These are phyloP conservation scores for Thielaviopsis musarum DNA, from an alignment of 2,329 filamentous ascomycete genomes.

Conservation along the genomic window DNA sequence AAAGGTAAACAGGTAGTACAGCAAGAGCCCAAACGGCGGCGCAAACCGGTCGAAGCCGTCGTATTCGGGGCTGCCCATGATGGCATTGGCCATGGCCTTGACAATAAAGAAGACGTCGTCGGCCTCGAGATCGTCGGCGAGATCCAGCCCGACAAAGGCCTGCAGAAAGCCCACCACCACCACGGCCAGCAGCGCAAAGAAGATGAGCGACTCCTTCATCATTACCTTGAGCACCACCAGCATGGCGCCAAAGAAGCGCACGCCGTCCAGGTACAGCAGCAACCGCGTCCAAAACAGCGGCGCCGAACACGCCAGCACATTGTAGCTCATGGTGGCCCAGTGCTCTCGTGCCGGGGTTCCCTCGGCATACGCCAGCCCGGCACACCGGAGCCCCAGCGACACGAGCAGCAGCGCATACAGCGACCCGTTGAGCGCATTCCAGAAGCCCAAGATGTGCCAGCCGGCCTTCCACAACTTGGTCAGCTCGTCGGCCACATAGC, in stretches of 20 bases:
- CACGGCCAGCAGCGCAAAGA: constrained; percentile 78
- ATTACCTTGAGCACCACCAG: constrained; percentile 88
- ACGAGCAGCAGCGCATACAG: constrained; percentile 65
- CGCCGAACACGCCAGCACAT: constrained; percentile 80
- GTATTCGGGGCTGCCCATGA: constrained; percentile 89
- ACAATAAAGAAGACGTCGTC: constrained; percentile 59
- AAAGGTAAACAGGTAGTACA: constrained; percentile 97
- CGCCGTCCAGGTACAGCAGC: constrained; percentile 78
- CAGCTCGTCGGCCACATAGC: constrained; percentile 76
- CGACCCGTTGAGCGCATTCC: constrained; percentile 84
- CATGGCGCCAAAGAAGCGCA: constrained; percentile 97
- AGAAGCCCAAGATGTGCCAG: constrained; percentile 80
- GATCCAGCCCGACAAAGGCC: constrained; percentile 81
- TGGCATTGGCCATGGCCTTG: constrained; percentile 70
- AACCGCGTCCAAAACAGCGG: constrained; percentile 96
- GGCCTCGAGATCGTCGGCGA: constrained; percentile 54
- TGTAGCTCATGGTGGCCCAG: constrained; percentile 76
- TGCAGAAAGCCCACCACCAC: constrained; percentile 81
- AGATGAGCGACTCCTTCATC: constrained; percentile 90
- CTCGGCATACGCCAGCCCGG: constrained; percentile 49
- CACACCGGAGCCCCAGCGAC: constrained; percentile 62
- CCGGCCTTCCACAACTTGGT: constrained; percentile 91
- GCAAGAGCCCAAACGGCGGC: constrained; percentile 79
- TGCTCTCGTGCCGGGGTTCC: constrained; percentile 26
- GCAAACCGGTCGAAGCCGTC: constrained; percentile 75